A percentile compares a stretch with the other conserved stretches of the same genome.
phyloP scores from a whole-genome alignment of 1,139 yeast species.

The Suhomyces panamericanus region DNA sequence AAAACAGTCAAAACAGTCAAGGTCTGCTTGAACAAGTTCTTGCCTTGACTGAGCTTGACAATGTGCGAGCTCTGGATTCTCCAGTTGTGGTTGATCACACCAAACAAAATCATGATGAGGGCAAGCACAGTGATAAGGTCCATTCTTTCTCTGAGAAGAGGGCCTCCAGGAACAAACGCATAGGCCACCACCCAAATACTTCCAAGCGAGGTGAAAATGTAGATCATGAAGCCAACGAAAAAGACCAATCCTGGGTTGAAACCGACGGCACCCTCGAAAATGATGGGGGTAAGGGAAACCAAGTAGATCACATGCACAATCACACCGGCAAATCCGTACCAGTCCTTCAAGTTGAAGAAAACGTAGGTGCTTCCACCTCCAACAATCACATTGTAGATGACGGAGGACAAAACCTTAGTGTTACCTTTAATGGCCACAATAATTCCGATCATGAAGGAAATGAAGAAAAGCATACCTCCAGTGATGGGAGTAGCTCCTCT shows the following conservation, averaged over 20 bases:
- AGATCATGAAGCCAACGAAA: conserved; percentile 56
- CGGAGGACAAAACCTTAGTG: conserved; percentile 27
- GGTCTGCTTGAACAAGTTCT: conserved; percentile 26
- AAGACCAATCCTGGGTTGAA: conserved; percentile 60
- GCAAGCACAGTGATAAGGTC: conserved; percentile 61
- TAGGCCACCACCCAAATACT: conserved; percentile 98
- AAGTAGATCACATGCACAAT: conserved; percentile 62
- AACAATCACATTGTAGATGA: conserved; percentile 30
- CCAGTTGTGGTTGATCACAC: conserved; percentile 36
- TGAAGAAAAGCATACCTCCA: conserved; percentile 72
- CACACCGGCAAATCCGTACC: conserved; percentile 87
- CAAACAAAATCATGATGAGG: conserved; percentile 46
- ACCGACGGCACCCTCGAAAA: conserved; percentile 59
- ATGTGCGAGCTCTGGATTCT: conserved; percentile 24
- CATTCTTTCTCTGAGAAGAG: conserved; percentile 80
- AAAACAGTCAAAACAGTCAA: conserved; percentile 29
- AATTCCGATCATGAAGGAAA: conserved; percentile 60
- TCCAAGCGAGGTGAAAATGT: conserved; percentile 62
- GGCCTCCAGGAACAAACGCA: conserved; percentile 97
- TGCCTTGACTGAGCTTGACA: conserved; percentile 22
- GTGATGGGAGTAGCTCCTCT: conserved; percentile 89
- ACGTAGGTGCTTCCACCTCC: conserved; percentile 55
- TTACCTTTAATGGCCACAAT: conserved; percentile 28
- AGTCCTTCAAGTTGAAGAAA: conserved; percentile 57
- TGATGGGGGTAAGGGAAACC: conserved; percentile 60